Conservation (phyloP, 768 basidiomycete genomes). For the Hemileccinum rubropunctum region DNA sequence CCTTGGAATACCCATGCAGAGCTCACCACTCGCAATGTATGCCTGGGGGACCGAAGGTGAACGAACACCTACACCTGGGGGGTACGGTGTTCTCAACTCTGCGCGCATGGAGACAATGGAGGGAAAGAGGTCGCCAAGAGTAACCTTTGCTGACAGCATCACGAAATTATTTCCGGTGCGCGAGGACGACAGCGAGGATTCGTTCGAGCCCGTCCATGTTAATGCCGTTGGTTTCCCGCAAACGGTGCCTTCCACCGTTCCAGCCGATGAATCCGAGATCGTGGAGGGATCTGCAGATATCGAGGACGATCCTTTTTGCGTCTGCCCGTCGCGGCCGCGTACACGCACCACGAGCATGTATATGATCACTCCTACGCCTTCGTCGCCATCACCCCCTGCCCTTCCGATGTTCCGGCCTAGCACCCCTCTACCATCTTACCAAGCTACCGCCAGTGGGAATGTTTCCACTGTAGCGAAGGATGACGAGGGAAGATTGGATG, state of each 20-base stretch:
- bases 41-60: conserved; percentile 41
- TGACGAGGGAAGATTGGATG: conserved; percentile 12
- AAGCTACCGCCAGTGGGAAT: conserved; percentile 6
- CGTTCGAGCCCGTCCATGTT: conserved; percentile 17
- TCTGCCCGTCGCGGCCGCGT: conserved; percentile 21
- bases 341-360: conserved; percentile 32
- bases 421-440: conserved; percentile 28
- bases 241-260: not conserved
- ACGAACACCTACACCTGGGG: conserved; percentile 19
- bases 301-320: conserved; percentile 26
- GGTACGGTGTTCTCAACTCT: conserved; percentile 17
- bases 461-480: not conserved
- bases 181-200: conserved; percentile 36
- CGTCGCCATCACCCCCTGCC: conserved; percentile 3
- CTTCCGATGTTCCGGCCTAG: conserved; percentile 24
- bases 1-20: conserved; percentile 47
- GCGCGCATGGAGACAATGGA: conserved; percentile 12
- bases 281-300: conserved; percentile 6
- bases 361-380: conserved; percentile 4
- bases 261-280: conserved; percentile 1
- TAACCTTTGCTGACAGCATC: conserved; percentile 15
- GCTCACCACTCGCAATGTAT: conserved; percentile 47
- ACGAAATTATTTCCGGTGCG: conserved; percentile 29
- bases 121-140: conserved; percentile 16
- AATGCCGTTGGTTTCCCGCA: conserved; percentile 24